These are phyloP conservation scores for Violaceomyces palustris DNA, from an alignment of 1,284 basidiomycete species.

Conservation along the genomic window DNA sequence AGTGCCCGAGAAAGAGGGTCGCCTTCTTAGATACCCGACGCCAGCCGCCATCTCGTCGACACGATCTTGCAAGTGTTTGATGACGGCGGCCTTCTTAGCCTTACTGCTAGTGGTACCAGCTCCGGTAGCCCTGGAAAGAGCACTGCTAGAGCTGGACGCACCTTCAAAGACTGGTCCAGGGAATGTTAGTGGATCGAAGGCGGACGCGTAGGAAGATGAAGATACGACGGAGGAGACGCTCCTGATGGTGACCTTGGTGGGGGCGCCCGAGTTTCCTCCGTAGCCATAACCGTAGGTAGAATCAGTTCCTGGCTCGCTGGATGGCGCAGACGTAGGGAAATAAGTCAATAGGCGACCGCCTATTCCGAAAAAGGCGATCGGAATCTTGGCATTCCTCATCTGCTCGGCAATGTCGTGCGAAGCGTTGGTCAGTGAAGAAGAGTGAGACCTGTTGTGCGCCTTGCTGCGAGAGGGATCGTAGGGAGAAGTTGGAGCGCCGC, in stretches of 20 bases:
- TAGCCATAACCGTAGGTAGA: constrained; percentile 23
- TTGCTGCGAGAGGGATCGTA: no score
- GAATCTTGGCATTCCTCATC: constrained; percentile 31
- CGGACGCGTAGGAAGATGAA: constrained; percentile 31
- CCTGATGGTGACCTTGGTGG: constrained; percentile 26
- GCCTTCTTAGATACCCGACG: constrained; percentile 39
- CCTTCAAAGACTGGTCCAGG: constrained; percentile 46
- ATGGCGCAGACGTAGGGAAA: constrained; percentile 26
- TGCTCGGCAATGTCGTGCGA: constrained; percentile 33
- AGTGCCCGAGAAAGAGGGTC: constrained; percentile 17
- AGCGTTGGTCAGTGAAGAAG: constrained; percentile 8
- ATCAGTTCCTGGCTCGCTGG: background rate
- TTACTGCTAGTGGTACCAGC: constrained; percentile 13
- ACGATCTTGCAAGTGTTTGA: constrained; percentile 43
- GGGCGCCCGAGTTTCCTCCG: constrained; percentile 14
- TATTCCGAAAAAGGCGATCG: constrained; percentile 44
- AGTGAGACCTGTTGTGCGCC: constrained; percentile 7
- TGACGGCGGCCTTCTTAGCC: constrained; percentile 39
- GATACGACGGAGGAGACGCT: constrained; percentile 29
- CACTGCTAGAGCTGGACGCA: constrained; percentile 17
- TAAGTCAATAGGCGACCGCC: constrained; percentile 47
- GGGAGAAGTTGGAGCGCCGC: background rate
- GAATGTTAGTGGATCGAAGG: constrained; percentile 42
- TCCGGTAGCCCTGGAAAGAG: constrained; percentile 35
- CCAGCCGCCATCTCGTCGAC: constrained; percentile 39